Evolutionary conservation across 768 basidiomycete species (phyloP), one percentile per base, ranked within the genome.

Genomic region (Lanmaoa rubissima): DNA sequence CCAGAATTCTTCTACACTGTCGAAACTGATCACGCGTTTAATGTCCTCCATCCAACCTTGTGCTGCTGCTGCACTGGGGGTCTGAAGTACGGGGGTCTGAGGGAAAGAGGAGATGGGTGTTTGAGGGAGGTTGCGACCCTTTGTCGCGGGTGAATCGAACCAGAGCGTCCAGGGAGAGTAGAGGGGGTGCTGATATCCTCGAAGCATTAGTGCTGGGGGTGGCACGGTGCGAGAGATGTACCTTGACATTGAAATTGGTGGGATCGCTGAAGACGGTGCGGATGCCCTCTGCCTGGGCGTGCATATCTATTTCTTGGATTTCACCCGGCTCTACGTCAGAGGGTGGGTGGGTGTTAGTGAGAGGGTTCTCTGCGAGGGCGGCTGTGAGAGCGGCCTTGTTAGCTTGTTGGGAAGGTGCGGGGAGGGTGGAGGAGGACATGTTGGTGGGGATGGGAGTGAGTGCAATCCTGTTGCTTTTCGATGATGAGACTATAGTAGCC

Each of bases 1-100:
- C 97, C 97, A 99, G 76, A 99, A 99, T 74, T 98, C 96, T 76
- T 99, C 97, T 19, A 99, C 97, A 57, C 89, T 92, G 68, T 96
- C 91, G 69, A 99, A 97, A 59, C 83, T 87, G 71, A 98, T 93
- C 52, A 99, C 96, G 54, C 91, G 89, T 67, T 95, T 93, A 68
- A 99, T 95, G 67, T 98, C 94, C 68, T 99, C 96, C 92, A 98
- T 97, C 97, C 97, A 99, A 21, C 90, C 91, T 70, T 85, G 84
- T 31, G 90, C 91, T 43, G 89, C 87, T 48, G 81, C 76, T 13
- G 78, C 83, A 55, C 87, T 78, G 41, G 92, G 89, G 1, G 92
- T 92, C 62, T 85, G 83, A 40, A 84, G 82, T 58, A 83, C 17
- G 55, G 92, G 88, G 0, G 88, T 90, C 70, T 84, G 86, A 10